A percentile compares a stretch with the other conserved stretches of the same genome.
Conservation (phyloP, 2,329 filamentous ascomycete species). For the Trichoderma atroviride region DNA sequence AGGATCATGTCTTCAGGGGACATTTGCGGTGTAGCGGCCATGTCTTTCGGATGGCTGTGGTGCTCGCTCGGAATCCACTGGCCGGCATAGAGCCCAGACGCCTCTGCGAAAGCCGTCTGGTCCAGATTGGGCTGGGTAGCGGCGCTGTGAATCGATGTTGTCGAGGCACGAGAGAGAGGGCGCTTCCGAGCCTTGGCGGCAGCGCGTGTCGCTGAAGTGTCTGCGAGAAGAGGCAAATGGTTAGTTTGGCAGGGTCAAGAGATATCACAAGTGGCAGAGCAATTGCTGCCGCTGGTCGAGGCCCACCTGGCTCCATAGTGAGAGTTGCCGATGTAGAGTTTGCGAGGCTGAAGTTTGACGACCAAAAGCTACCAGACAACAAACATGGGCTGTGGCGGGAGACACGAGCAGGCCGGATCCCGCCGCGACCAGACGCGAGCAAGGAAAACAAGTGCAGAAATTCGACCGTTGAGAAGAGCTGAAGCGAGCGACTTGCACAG, state of each 20-base stretch:
- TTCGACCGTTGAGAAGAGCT: constrained; percentile 19
- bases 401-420: constrained; percentile 33
- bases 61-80: constrained; percentile 55
- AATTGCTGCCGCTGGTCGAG: constrained; percentile 13
- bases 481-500: constrained; percentile 28
- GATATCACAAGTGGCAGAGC: background rate
- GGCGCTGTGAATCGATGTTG: constrained; percentile 58
- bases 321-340: constrained; percentile 37
- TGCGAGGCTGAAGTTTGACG: constrained; percentile 34
- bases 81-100: constrained; percentile 49
- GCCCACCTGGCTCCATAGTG: constrained; percentile 45
- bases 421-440: constrained; percentile 30
- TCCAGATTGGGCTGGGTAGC: constrained; percentile 56
- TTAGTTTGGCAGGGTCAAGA: background rate
- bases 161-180: constrained; percentile 58
- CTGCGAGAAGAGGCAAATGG: constrained; percentile 19
- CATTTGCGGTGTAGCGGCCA: constrained; percentile 50
- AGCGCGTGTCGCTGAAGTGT: constrained; percentile 39
- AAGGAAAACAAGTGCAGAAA: constrained; percentile 24
- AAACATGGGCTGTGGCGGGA: constrained; percentile 44
- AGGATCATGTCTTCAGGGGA: constrained; percentile 63
- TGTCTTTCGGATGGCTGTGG: constrained; percentile 48
- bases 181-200: constrained; percentile 51
- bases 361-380: constrained; percentile 38
- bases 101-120: constrained; percentile 48